A percentile compares a stretch with the other conserved stretches of the same genome.
These are phyloP conservation scores for Ambrosia artemisiifolia DNA, from an alignment of 129 eudicot species.

Conservation along the genomic window DNA sequence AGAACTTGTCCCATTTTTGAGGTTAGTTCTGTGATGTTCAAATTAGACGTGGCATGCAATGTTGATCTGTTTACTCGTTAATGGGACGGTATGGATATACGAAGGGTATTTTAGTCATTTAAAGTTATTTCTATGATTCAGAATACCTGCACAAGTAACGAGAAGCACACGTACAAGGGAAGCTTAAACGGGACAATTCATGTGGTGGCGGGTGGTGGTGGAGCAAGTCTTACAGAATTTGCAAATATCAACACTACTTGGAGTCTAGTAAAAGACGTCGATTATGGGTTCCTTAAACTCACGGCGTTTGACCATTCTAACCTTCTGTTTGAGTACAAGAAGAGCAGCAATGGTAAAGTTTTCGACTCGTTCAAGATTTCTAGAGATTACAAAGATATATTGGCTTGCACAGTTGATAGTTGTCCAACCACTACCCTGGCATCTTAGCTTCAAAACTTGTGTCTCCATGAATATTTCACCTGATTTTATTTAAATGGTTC, in stretches of 20 bases:
- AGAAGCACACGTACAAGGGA: slow-evolving; percentile 49
- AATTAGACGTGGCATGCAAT: background rate
- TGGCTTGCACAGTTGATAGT: slow-evolving; percentile 57
- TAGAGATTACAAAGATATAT: slow-evolving; percentile 61
- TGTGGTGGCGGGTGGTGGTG: slow-evolving; percentile 75
- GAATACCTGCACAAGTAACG: slow-evolving; percentile 53
- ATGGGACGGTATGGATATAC: background rate
- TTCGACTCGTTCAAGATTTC: slow-evolving; percentile 65
- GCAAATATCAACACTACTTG: slow-evolving; percentile 37
- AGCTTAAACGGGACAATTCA: slow-evolving; percentile 70
- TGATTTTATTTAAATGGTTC: background rate
- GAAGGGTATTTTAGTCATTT: background rate
- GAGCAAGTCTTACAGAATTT: slow-evolving; percentile 52
- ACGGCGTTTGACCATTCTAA: slow-evolving; percentile 68
- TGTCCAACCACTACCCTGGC: slow-evolving; percentile 51
- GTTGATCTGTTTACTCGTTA: background rate
- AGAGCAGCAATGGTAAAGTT: slow-evolving; percentile 69
- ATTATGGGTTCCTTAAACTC: slow-evolving; percentile 60
- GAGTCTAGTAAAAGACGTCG: slow-evolving; percentile 61
- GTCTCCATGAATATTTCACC: background rate
- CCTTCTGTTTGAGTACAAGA: slow-evolving; percentile 70
- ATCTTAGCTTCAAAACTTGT: slow-evolving; percentile 29
- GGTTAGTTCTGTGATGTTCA: slow-evolving; percentile 31
- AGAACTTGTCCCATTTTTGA: slow-evolving; percentile 67
- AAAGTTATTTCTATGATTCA: slow-evolving; percentile 22